phyloP scores from a whole-genome alignment of 2,329 filamentous ascomycete species.

The Pseudocercospora cruenta region DNA sequence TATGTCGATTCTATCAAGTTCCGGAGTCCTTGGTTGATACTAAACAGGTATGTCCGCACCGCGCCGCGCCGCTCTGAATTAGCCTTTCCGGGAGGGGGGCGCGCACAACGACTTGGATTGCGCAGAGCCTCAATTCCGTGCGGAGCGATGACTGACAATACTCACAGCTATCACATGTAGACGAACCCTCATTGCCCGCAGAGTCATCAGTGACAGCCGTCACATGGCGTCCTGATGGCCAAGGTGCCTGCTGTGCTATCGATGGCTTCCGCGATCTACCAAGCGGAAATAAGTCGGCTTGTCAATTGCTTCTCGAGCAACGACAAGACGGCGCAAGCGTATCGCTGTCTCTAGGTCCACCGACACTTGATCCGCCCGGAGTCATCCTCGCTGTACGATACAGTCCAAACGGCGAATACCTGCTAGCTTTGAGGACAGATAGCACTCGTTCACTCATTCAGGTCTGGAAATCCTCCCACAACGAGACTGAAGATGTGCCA shows the following conservation, averaged over 20 bases:
- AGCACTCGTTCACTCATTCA: constrained; percentile 38
- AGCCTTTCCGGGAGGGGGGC: not conserved
- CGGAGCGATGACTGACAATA: not conserved
- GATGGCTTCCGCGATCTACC: constrained; percentile 28
- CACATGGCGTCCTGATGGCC: constrained; percentile 41
- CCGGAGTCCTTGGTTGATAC: constrained; percentile 29
- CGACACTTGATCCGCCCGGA: constrained; percentile 33
- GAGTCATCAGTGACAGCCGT: constrained; percentile 37
- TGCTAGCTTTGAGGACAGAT: constrained; percentile 37
- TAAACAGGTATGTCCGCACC: constrained; percentile 22
- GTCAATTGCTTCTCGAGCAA: constrained; percentile 35
- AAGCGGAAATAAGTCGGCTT: constrained; percentile 26
- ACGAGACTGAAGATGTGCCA: constrained; percentile 10
- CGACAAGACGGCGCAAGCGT: constrained; percentile 27
- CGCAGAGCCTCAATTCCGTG: not conserved
- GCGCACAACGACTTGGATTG: not conserved
- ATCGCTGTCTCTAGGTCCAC: constrained; percentile 26
- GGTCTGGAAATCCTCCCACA: constrained; percentile 30
- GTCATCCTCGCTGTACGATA: constrained; percentile 37
- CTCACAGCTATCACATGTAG: constrained; percentile 27
- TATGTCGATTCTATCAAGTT: constrained; percentile 41
- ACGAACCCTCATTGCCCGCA: constrained; percentile 33
- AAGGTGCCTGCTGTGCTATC: constrained; percentile 36
- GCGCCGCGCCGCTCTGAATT: not conserved
- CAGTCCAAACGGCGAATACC: constrained; percentile 35